Base-by-base conservation (phyloP, 306 rosid genomes). In the Spatholobus suberectus region DNA sequence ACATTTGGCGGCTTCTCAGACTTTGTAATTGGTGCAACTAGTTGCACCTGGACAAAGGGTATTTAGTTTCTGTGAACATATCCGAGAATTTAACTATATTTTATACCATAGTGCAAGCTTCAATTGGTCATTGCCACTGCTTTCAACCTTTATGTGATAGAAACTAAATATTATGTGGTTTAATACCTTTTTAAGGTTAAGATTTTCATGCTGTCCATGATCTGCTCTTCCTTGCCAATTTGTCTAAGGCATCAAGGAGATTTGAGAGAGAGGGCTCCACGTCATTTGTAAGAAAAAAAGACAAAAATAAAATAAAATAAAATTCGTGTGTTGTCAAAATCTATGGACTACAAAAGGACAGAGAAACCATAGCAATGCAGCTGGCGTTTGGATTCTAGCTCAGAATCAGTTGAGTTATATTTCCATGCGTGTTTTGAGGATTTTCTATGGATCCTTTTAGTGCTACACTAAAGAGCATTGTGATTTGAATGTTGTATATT, bases 1-100 rank as follows among this genome's bases (percentile, higher is more conserved):
- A 78, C 90, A 84, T 37, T 77, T 84, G 89, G 87, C 76, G 37
- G 54, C 58, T 70, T 63, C 55, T 83, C 70, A 40, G 20, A 13
- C 38, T 34, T 81, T 59, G 49, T 69, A 72, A 84, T 20, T 63
- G 62, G 38, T 49, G 85, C 26, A 66, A 29, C 51, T 61, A 58
- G 68, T 63, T 88, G 83, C 89, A 89, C 80, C 24, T 7, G 65
- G 87, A 79, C 81, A 84, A 82, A 49, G 75, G 62, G 66, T 70
- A 67, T 78, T 80, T 34, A 44, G 13, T 79, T 68, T 49, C 62
- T 58, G 15, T 41, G 52, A 17, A n/a, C 63, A 65, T 47, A 41
- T 38, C 55, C 40, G 32, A 59, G 4, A 74, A 58, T 66, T 77
- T 13, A 23, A 18, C 18, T 43, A 61, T 74, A 34, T 71, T 51